phyloP scores from a whole-genome alignment of 148 eudicot species.

The Polygonum maritimum region DNA sequence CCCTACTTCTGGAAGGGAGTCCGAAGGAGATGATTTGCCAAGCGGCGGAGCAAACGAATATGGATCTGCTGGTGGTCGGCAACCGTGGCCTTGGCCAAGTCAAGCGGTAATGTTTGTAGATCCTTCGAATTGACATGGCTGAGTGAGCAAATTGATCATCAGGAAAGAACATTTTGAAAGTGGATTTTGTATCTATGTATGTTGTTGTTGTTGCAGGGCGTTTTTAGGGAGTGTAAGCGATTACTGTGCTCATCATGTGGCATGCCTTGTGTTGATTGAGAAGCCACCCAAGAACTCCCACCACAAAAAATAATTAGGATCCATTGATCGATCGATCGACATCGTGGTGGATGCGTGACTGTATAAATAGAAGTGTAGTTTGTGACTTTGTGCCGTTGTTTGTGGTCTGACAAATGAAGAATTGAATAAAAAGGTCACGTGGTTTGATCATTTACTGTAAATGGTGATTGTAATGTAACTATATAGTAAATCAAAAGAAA shows the following conservation, averaged over 20 bases:
- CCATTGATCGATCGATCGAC: not conserved
- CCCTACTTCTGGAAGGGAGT: conserved; percentile 34
- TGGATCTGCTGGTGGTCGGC: conserved; percentile 63
- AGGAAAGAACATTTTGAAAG: not conserved
- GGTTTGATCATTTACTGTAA: too few species aligned
- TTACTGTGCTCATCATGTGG: conserved; percentile 37
- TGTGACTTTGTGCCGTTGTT: not conserved
- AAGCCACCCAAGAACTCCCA: conserved; percentile 26
- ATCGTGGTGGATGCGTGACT: not conserved
- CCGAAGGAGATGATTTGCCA: conserved; percentile 60
- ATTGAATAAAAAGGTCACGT: too few species aligned
- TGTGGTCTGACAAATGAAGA: too few species aligned
- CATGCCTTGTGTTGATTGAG: conserved; percentile 48
- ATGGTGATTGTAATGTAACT: too few species aligned
- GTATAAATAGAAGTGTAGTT: not conserved
- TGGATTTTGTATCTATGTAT: not conserved
- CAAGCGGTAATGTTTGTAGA: conserved; percentile 29
- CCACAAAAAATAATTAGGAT: not conserved
- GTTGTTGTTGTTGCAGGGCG: conserved; percentile 21
- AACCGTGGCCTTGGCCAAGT: conserved; percentile 66
- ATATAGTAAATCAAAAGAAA: too few species aligned
- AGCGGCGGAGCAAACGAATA: conserved; percentile 42
- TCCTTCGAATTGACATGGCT: too few species aligned
- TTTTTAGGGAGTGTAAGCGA: conserved; percentile 43
- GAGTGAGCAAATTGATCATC: not conserved